Evolutionary conservation across 2,329 filamentous ascomycete species (phyloP).

Genomic region (Furcasterigmium furcatum): DNA sequence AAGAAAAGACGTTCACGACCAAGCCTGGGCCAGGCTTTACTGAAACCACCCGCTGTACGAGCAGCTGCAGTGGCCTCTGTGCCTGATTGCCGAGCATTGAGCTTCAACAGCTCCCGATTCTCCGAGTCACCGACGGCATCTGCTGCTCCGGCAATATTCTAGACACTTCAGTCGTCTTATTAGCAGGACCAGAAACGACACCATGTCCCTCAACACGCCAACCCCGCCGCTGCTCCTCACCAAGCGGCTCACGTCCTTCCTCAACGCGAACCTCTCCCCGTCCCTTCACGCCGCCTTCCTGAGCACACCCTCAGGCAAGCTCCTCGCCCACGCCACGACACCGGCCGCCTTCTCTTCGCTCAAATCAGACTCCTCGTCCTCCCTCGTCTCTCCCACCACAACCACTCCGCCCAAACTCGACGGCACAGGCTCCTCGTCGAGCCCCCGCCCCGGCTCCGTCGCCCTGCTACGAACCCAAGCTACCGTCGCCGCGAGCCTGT

Average conservation of each 20-base stretch:
- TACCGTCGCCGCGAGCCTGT: slow-evolving; percentile 61
- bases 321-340: slow-evolving; percentile 58
- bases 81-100: too few species aligned
- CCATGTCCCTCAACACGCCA: slow-evolving; percentile 32
- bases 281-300: slow-evolving; percentile 58
- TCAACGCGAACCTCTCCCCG: slow-evolving; percentile 54
- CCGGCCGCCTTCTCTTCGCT: slow-evolving; percentile 19
- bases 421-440: not conserved
- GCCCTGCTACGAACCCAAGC: slow-evolving; percentile 58
- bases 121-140: too few species aligned
- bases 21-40: too few species aligned
- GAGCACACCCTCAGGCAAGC: slow-evolving; percentile 57
- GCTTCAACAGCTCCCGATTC: too few species aligned
- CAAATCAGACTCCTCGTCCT: not conserved
- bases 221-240: slow-evolving; percentile 61
- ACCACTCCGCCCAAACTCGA: not conserved
- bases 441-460: slow-evolving; percentile 32
- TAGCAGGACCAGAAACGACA: too few species aligned
- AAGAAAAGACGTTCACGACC: too few species aligned
- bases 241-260: slow-evolving; percentile 61
- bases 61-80: too few species aligned
- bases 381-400: not conserved
- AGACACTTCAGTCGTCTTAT: too few species aligned
- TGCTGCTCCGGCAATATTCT: too few species aligned
- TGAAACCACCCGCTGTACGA: too few species aligned